These are phyloP conservation scores for Ambrosia artemisiifolia DNA, from an alignment of 129 eudicot species.

Conservation along the genomic window DNA sequence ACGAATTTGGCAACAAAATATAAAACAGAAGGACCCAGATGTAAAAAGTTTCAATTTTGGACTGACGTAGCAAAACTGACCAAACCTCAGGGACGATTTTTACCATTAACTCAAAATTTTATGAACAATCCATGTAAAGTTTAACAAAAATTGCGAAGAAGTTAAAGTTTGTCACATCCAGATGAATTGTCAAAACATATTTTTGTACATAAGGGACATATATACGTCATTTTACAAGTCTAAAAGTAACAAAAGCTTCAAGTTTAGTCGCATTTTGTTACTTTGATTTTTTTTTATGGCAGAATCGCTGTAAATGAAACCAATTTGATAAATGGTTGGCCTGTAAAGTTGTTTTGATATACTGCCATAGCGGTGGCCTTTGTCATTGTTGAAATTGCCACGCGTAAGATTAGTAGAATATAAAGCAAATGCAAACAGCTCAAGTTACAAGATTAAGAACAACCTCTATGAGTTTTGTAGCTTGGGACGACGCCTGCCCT, in stretches of 20 bases:
- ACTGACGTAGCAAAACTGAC: too few species aligned
- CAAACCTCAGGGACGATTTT: too few species aligned
- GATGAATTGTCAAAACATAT: neutral
- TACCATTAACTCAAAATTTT: too few species aligned
- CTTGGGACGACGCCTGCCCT: conserved; percentile 30
- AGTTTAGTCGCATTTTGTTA: neutral
- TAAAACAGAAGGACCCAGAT: too few species aligned
- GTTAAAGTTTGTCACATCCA: too few species aligned
- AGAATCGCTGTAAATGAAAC: neutral
- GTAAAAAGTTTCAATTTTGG: too few species aligned
- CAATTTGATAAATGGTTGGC: neutral
- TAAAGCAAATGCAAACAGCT: conserved; percentile 8
- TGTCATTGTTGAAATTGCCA: neutral
- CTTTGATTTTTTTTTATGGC: neutral
- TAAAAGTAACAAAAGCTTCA: neutral
- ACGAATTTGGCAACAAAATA: too few species aligned
- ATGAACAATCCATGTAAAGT: too few species aligned
- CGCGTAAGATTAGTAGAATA: neutral
- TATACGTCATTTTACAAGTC: neutral
- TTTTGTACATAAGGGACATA: too few species aligned
- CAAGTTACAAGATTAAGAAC: neutral
- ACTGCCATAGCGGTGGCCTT: neutral
- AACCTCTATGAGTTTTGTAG: conserved; percentile 39
- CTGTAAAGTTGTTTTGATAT: neutral
- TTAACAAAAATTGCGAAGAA: too few species aligned